Conservation (phyloP, 192 early-diverging fungal species). For the Paraglomus brasilianum region DNA sequence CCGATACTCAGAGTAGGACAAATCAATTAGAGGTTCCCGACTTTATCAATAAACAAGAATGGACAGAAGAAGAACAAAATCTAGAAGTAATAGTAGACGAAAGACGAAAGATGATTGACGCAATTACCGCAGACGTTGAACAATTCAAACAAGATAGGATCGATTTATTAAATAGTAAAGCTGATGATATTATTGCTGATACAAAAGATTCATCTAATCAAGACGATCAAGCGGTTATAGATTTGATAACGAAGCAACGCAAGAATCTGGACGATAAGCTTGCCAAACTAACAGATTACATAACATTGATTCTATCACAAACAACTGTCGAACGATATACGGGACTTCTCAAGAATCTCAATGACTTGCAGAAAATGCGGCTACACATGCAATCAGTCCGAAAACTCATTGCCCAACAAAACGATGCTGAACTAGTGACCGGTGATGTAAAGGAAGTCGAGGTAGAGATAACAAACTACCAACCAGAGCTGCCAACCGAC, state of each 20-base stretch:
- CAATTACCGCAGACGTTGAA: neutral
- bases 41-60: slow-evolving; percentile 29
- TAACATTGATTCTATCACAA: slow-evolving; percentile 20
- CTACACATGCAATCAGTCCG: slow-evolving; percentile 22
- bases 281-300: slow-evolving; percentile 22
- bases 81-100: neutral
- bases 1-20: neutral
- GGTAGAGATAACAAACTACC: slow-evolving; percentile 12
- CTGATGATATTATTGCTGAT: slow-evolving; percentile 1
- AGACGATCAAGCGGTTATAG: slow-evolving; percentile 22
- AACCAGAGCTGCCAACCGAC: slow-evolving; percentile 10
- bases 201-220: slow-evolving; percentile 25
- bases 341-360: neutral
- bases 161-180: slow-evolving; percentile 20
- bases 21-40: slow-evolving; percentile 30
- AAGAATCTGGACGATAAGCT: slow-evolving; percentile 15
- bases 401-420: slow-evolving; percentile 18
- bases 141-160: slow-evolving; percentile 9
- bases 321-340: slow-evolving; percentile 26
- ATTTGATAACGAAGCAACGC: slow-evolving; percentile 26
- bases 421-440: slow-evolving; percentile 26
- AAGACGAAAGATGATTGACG: slow-evolving; percentile 12
- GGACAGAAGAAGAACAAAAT: slow-evolving; percentile 22
- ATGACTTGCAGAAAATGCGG: slow-evolving; percentile 8
- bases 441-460: slow-evolving; percentile 20